Conservation (phyloP, 768 basidiomycete species). For the Xerocomus spinulosus region DNA sequence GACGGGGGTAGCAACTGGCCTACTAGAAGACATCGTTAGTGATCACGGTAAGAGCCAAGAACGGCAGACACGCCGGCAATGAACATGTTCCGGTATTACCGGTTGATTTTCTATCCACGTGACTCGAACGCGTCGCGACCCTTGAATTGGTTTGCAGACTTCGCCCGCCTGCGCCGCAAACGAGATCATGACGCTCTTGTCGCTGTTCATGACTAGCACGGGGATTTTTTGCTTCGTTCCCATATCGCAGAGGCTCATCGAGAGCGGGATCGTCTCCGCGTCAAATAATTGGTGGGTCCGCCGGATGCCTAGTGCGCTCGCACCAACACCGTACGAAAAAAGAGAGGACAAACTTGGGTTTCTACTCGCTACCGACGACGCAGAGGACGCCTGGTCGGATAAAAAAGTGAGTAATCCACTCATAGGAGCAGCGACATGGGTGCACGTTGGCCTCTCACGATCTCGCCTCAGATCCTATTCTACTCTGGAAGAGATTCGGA, state of each 20-base stretch:
- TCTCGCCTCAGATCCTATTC: not conserved
- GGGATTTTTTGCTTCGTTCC: constrained; percentile 26
- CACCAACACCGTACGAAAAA: not conserved
- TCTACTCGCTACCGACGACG: not conserved
- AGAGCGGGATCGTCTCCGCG: constrained; percentile 17
- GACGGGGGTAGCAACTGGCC: constrained; percentile 41
- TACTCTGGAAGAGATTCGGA: not conserved
- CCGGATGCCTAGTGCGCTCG: not conserved
- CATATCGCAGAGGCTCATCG: constrained; percentile 22
- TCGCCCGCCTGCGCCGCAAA: no score
- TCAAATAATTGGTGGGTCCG: constrained; percentile 6
- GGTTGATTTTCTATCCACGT: constrained; percentile 25
- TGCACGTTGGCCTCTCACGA: not conserved
- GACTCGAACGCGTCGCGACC: constrained; percentile 12
- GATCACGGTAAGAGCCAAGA: no score
- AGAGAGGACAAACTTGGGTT: not conserved
- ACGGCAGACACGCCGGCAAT: no score
- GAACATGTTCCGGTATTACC: no score
- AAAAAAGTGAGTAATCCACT: constrained; percentile 3
- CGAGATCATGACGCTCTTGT: constrained; percentile 18
- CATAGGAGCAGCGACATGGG: not conserved
- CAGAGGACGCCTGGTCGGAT: not conserved
- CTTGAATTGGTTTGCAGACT: no score
- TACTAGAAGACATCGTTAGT: constrained; percentile 36
- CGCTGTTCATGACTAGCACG: constrained; percentile 20